Evolutionary conservation across 805 yeast genomes (phyloP).

Genomic region (Candida alai): DNA sequence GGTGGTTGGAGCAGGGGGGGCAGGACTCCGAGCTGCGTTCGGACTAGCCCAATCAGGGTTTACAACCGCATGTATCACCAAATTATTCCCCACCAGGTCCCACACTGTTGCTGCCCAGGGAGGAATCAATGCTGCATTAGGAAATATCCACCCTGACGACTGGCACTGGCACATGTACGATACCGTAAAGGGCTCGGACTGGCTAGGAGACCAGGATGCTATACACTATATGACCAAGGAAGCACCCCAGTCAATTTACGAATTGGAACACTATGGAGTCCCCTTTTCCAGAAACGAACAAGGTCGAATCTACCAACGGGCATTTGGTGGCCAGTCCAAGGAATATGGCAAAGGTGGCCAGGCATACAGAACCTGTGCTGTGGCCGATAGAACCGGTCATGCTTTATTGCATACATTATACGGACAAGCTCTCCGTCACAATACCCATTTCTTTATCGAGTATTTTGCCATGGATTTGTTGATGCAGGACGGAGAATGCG

Average conservation of each 20-base stretch:
- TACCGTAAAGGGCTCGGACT: conserved; percentile 97
- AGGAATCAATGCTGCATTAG: conserved; percentile 98
- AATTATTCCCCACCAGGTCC: conserved; percentile 96
- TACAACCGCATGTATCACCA: conserved; percentile 96
- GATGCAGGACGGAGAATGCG: conserved; percentile 94
- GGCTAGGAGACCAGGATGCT: conserved; percentile 99
- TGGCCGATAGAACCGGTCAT: conserved; percentile 98
- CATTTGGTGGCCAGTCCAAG: conserved; percentile 96
- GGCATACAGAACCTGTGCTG: conserved; percentile 99
- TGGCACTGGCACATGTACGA: conserved; percentile 99
- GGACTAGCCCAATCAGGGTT: conserved; percentile 96
- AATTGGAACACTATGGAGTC: conserved; percentile 96
- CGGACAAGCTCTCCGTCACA: conserved; percentile 94
- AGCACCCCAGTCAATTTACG: conserved; percentile 94
- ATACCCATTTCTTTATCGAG: conserved; percentile 97
- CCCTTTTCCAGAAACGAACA: conserved; percentile 97
- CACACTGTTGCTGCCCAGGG: conserved; percentile 99
- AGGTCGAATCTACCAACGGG: conserved; percentile 97
- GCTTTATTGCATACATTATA: conserved; percentile 92
- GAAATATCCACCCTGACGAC: conserved; percentile 96
- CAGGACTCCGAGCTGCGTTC: conserved; percentile 97
- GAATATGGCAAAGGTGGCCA: conserved; percentile 98
- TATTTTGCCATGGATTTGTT: conserved; percentile 92
- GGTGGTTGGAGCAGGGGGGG: conserved; percentile 99
- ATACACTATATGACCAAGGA: conserved; percentile 98